Conservation (phyloP, 148 eudicot species). For the Vaccinium corymbosum region DNA sequence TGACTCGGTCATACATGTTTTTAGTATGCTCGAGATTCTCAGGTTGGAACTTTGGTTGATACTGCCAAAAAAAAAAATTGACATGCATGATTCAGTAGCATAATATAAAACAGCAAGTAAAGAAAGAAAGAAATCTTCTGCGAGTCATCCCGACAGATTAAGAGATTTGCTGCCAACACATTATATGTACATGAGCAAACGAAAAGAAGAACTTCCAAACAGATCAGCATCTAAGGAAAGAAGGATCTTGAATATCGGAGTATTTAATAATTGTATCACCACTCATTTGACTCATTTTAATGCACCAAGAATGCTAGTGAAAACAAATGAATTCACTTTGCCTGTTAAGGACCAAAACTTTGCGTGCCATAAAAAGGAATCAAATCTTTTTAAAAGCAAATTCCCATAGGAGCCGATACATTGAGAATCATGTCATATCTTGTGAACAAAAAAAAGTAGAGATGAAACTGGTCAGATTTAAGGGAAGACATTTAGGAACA, state of each 20-base stretch:
- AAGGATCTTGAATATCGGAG: background rate
- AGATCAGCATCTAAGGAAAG: background rate
- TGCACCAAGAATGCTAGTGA: background rate
- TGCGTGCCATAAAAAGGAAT: too few species aligned
- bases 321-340: background rate
- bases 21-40: constrained; percentile 19
- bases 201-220: background rate
- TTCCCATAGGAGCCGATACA: too few species aligned
- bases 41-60: constrained; percentile 12
- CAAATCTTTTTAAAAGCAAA: too few species aligned
- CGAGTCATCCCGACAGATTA: background rate
- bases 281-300: background rate
- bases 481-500: too few species aligned
- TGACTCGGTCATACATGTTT: constrained; percentile 16
- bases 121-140: background rate
- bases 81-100: background rate
- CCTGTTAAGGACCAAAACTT: too few species aligned
- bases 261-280: background rate
- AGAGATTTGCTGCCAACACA: background rate
- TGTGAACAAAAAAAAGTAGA: too few species aligned
- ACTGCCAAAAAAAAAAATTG: background rate
- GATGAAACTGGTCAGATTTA: too few species aligned
- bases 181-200: background rate
- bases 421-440: too few species aligned
- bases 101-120: background rate